These are phyloP conservation scores for Cystobasidium slooffiae DNA, from an alignment of 1,284 basidiomycete species.

Conservation along the genomic window DNA sequence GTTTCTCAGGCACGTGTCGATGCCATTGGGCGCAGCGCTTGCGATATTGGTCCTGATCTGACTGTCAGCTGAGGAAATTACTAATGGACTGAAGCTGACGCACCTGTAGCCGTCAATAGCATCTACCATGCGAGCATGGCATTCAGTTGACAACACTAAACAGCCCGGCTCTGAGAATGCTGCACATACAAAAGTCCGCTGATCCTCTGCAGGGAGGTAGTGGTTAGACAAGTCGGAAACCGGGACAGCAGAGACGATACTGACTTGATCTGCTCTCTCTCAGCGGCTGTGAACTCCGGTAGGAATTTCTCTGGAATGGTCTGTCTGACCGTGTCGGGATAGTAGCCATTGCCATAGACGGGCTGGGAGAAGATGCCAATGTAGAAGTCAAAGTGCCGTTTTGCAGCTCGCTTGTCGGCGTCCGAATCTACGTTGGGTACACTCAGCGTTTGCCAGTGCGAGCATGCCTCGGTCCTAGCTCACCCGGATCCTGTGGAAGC, in stretches of 20 bases:
- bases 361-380: conserved; percentile 48
- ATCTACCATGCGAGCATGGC: background rate
- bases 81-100: background rate
- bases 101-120: conserved; percentile 24
- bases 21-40: conserved; percentile 29
- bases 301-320: conserved; percentile 45
- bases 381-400: conserved; percentile 45
- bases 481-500: conserved; percentile 3
- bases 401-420: conserved; percentile 31
- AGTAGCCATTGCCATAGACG: conserved; percentile 46
- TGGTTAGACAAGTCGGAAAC: background rate
- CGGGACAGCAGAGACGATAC: background rate
- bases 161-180: background rate
- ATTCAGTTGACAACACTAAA: background rate
- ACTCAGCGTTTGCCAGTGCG: background rate
- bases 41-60: conserved; percentile 14
- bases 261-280: conserved; percentile 33
- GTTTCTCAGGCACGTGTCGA: conserved; percentile 45
- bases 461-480: background rate
- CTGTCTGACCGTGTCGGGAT: conserved; percentile 42
- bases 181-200: conserved; percentile 8
- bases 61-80: background rate
- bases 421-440: background rate
- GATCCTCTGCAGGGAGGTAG: background rate
- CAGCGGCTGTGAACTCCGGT: conserved; percentile 43